Conservation (phyloP, 129 eudicot genomes). For the Arctium lappa region DNA sequence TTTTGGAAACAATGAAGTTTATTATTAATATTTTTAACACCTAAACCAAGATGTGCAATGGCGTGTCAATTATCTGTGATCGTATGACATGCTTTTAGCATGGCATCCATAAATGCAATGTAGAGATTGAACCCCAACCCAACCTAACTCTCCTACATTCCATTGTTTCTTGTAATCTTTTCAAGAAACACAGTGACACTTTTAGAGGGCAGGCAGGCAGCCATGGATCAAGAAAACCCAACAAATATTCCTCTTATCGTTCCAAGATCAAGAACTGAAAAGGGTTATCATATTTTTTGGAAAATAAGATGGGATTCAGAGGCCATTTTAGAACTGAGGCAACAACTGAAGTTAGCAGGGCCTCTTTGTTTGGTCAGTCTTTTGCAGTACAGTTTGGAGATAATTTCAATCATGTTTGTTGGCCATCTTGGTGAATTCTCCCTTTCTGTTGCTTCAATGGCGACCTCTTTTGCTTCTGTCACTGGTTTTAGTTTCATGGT, state of each 20-base stretch:
- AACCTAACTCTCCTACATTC: background rate
- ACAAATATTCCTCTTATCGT: conserved; percentile 9
- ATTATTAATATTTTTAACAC: background rate
- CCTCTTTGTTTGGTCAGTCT: conserved; percentile 15
- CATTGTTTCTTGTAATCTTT: background rate
- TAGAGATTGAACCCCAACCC: background rate
- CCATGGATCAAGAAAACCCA: conserved; percentile 28
- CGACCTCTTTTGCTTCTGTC: conserved; percentile 21
- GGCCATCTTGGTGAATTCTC: conserved; percentile 23
- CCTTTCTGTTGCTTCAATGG: conserved; percentile 22
- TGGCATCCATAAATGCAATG: conserved; percentile 8
- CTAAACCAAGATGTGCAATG: background rate
- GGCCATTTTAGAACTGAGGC: background rate
- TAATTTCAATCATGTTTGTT: conserved; percentile 16
- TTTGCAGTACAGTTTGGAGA: conserved; percentile 22
- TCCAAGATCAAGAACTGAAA: conserved; percentile 1
- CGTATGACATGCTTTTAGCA: conserved; percentile 3
- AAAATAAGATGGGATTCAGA: conserved; percentile 10
- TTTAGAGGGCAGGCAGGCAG: background rate
- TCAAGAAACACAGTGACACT: background rate
- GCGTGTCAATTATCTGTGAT: background rate
- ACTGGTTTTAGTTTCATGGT: conserved; percentile 23
- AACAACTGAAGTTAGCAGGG: conserved; percentile 14
- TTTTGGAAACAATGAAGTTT: background rate
- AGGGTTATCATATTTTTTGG: background rate